Evolutionary conservation across 345 rosid genomes (phyloP).

Genomic region (Dovyalis caffra): DNA sequence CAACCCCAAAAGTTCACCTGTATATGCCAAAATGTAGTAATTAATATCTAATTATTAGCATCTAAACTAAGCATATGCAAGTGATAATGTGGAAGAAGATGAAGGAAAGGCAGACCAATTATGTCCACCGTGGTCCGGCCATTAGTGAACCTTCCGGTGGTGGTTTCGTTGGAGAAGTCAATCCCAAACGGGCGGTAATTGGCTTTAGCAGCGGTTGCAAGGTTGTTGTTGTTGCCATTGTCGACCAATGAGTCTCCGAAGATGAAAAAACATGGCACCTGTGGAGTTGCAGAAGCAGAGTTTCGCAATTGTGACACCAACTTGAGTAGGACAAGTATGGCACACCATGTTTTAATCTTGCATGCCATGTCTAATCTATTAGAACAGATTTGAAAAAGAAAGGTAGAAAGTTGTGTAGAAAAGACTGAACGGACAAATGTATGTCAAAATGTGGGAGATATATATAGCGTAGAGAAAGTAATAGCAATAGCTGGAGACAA

Average conservation of each 20-base stretch:
- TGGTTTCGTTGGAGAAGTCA: neutral
- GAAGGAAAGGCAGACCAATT: neutral
- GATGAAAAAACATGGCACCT: neutral
- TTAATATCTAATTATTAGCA: neutral
- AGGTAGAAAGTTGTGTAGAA: neutral
- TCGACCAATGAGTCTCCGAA: neutral
- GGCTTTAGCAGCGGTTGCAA: neutral
- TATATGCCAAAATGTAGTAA: neutral
- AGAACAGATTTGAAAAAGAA: neutral
- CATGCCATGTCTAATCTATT: neutral
- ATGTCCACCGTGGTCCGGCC: neutral
- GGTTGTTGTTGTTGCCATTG: neutral
- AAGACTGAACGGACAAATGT: neutral
- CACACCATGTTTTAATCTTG: neutral
- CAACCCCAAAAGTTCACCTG: slow-evolving; percentile 22
- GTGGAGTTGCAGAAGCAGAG: neutral
- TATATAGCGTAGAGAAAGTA: too few species aligned
- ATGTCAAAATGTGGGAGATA: too few species aligned
- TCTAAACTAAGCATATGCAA: neutral
- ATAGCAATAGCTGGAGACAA: too few species aligned
- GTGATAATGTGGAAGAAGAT: neutral
- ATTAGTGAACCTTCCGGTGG: neutral
- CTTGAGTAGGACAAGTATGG: neutral
- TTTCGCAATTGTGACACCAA: neutral
- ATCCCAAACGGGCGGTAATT: neutral